These are phyloP conservation scores for Strobilomyces confusus DNA, from an alignment of 768 basidiomycete species.

Conservation along the genomic window DNA sequence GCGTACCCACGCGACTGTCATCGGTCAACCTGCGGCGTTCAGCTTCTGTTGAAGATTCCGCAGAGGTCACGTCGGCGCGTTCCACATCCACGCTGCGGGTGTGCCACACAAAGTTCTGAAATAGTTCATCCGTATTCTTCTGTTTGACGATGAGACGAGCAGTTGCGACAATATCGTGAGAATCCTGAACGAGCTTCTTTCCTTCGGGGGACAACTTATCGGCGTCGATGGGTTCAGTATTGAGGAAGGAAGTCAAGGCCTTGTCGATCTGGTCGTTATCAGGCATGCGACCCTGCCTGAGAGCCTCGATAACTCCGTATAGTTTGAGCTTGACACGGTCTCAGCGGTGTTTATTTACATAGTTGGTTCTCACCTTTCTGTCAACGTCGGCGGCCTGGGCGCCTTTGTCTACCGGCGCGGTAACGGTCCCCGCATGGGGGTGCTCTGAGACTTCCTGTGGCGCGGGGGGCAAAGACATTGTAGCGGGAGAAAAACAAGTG, in stretches of 20 bases:
- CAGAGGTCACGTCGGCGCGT: constrained; percentile 41
- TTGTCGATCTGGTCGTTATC: constrained; percentile 77
- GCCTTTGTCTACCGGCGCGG: constrained; percentile 57
- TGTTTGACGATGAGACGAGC: constrained; percentile 64
- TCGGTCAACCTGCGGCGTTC: constrained; percentile 48
- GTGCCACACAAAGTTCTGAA: constrained; percentile 89
- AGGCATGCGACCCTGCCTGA: constrained; percentile 75
- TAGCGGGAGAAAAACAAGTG: background rate
- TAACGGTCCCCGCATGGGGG: constrained; percentile 57
- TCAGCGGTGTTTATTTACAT: background rate
- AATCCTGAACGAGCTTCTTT: constrained; percentile 68
- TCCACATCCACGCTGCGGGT: constrained; percentile 47
- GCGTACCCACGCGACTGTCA: constrained; percentile 60
- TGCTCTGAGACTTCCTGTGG: constrained; percentile 57
- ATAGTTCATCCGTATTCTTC: constrained; percentile 88
- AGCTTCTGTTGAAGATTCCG: constrained; percentile 39
- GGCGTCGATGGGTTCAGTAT: constrained; percentile 56
- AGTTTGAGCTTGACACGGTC: constrained; percentile 47
- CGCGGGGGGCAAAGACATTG: constrained; percentile 66
- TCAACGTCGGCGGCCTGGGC: constrained; percentile 71
- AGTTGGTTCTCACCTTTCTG: constrained; percentile 50
- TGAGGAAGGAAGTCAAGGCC: constrained; percentile 62
- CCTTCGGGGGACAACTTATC: constrained; percentile 74
- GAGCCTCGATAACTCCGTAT: constrained; percentile 77
- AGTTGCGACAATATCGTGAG: constrained; percentile 77